These are phyloP conservation scores for Penicillium ucsense DNA, from an alignment of 495 filamentous ascomycete species.

Conservation along the genomic window DNA sequence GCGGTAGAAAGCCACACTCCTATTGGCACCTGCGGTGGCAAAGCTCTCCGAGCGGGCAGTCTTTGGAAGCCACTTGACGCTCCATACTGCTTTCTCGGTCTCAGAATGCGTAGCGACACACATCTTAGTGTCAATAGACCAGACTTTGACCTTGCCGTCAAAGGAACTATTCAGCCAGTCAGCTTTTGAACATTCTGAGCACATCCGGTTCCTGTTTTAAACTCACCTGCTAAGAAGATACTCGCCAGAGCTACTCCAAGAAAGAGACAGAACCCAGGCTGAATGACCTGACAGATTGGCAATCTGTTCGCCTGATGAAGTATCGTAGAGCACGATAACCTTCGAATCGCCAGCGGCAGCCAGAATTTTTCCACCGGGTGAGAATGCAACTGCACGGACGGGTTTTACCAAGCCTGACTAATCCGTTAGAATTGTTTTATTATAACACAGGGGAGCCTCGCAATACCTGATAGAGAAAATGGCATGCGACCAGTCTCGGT, in stretches of 20 bases:
- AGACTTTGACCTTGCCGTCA: conserved; percentile 91
- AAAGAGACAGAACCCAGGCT: conserved; percentile 79
- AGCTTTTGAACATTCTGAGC: conserved; percentile 1
- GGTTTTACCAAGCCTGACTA: conserved; percentile 74
- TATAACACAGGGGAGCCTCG: not conserved
- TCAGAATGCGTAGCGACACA: conserved; percentile 94
- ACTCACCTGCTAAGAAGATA: conserved; percentile 76
- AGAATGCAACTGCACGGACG: conserved; percentile 76
- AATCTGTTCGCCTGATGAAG: conserved; percentile 83
- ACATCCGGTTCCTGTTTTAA: not conserved
- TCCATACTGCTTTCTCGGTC: conserved; percentile 78
- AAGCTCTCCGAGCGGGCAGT: conserved; percentile 71
- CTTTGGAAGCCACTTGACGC: conserved; percentile 81
- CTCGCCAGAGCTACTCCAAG: conserved; percentile 92
- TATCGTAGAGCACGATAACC: conserved; percentile 85
- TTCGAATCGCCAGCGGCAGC: conserved; percentile 89
- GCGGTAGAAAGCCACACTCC: conserved; percentile 78
- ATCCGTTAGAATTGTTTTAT: conserved; percentile 1
- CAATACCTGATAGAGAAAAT: conserved; percentile 73
- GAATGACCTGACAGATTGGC: conserved; percentile 69
- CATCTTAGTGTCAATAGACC: conserved; percentile 69
- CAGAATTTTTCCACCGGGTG: conserved; percentile 70
- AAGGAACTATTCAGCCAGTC: conserved; percentile 45
- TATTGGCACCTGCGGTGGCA: conserved; percentile 70
- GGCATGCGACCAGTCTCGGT: conserved; percentile 78